These are phyloP conservation scores for Cryptococcus wingfieldii DNA, from an alignment of 1,284 basidiomycete genomes.

Conservation along the genomic window DNA sequence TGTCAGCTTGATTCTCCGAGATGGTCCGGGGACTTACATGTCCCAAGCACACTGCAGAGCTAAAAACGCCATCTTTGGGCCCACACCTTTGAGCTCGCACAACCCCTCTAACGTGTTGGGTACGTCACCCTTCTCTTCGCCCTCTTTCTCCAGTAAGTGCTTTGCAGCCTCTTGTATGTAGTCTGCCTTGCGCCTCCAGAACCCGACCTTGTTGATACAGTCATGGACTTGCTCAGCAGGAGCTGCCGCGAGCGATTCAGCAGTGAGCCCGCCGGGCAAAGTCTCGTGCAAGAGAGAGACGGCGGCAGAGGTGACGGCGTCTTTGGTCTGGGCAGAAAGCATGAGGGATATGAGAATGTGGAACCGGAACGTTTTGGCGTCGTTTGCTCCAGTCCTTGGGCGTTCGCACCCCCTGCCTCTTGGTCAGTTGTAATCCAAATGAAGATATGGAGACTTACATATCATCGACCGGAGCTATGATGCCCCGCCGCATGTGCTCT, in stretches of 20 bases:
- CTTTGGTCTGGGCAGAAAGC: constrained; percentile 91
- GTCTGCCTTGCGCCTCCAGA: constrained; percentile 81
- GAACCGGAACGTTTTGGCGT: constrained; percentile 73
- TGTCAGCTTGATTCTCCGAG: neutral
- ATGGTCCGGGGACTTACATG: constrained; percentile 54
- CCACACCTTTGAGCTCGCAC: constrained; percentile 77
- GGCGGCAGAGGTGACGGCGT: constrained; percentile 81
- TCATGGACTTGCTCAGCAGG: constrained; percentile 61
- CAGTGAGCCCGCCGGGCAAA: constrained; percentile 70
- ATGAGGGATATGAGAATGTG: constrained; percentile 87
- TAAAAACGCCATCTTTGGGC: constrained; percentile 89
- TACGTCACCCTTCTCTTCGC: constrained; percentile 57
- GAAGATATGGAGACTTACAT: constrained; percentile 61
- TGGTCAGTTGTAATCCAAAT: neutral
- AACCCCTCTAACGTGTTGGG: constrained; percentile 81
- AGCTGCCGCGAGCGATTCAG: constrained; percentile 67
- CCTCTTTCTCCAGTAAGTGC: constrained; percentile 56
- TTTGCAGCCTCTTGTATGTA: constrained; percentile 67
- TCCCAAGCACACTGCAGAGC: constrained; percentile 80
- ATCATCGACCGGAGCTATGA: constrained; percentile 80
- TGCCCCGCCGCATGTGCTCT: constrained; percentile 66
- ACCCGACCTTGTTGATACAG: constrained; percentile 84
- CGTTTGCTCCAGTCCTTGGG: constrained; percentile 49
- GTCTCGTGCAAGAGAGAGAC: constrained; percentile 68
- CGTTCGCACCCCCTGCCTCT: constrained; percentile 34